Conservation (phyloP, 805 yeast genomes). For the Yueomyces sp. region DNA sequence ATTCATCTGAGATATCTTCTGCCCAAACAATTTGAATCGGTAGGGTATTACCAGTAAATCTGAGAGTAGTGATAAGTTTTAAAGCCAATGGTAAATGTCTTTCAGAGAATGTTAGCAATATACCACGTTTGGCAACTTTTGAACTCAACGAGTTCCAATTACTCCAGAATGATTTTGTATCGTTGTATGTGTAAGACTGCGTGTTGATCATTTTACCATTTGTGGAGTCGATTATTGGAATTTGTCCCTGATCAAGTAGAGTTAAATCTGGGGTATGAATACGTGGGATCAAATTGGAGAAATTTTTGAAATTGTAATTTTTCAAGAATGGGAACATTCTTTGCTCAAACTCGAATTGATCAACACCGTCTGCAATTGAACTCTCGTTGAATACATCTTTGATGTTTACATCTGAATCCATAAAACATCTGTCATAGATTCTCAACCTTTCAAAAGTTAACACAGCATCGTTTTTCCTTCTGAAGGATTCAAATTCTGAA, state of each 20-base stretch:
- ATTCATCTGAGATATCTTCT: constrained; percentile 24
- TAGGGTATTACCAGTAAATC: constrained; percentile 23
- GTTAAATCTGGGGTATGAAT: constrained; percentile 5
- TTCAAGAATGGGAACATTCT: constrained; percentile 14
- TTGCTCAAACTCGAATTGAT: constrained; percentile 13
- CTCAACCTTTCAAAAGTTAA: constrained; percentile 9
- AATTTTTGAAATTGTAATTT: constrained; percentile 3
- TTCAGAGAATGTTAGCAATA: constrained; percentile 14
- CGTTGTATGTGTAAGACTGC: constrained; percentile 2
- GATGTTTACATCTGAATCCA: constrained; percentile 1
- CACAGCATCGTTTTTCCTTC: constrained; percentile 4
- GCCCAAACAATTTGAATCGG: constrained; percentile 31
- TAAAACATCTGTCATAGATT: constrained; percentile 10
- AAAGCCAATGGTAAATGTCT: constrained; percentile 18
- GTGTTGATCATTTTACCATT: neutral
- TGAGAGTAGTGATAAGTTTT: constrained; percentile 29
- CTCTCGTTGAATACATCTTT: neutral
- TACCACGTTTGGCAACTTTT: constrained; percentile 8
- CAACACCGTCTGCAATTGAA: neutral
- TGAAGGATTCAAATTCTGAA: neutral
- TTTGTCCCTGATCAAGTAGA: constrained; percentile 3
- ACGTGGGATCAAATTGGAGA: constrained; percentile 7
- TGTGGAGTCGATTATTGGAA: constrained; percentile 2
- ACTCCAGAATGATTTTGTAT: constrained; percentile 5
- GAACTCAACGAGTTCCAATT: constrained; percentile 10